Conservation (phyloP, 352 stramenopile genomes). For the Elongisporangium anandrum region DNA sequence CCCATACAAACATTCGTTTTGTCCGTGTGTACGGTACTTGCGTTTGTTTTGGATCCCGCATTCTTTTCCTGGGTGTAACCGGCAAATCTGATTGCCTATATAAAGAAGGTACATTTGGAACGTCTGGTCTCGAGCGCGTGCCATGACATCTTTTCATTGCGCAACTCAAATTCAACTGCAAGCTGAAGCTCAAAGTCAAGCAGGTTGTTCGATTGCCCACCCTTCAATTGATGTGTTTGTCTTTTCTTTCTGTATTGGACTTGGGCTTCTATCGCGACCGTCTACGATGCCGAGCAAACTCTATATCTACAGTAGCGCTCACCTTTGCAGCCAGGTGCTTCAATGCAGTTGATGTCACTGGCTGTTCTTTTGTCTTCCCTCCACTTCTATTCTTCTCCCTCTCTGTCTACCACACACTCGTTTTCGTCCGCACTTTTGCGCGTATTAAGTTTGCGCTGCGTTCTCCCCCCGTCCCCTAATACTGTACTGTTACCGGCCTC, state of each 20-base stretch:
- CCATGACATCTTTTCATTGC: not conserved
- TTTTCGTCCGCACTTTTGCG: not conserved
- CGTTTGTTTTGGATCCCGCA: not conserved
- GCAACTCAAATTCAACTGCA: not conserved
- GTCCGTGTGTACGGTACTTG: not conserved
- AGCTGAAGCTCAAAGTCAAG: not conserved
- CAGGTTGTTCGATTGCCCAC: not conserved
- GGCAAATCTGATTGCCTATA: not conserved
- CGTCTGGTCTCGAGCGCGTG: not conserved
- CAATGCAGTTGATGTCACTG: not conserved
- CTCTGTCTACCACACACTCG: too few species aligned
- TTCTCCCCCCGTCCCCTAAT: constrained; percentile 1
- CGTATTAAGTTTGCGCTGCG: not conserved
- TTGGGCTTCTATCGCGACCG: not conserved
- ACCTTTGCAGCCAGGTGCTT: too few species aligned
- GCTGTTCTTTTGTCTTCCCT: not conserved
- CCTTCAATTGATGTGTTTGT: not conserved
- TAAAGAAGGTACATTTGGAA: constrained; percentile 1
- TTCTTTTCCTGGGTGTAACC: not conserved
- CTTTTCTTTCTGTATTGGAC: not conserved
- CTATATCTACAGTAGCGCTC: not conserved
- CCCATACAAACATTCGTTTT: not conserved
- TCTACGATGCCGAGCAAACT: not conserved
- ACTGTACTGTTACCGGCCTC: not conserved
- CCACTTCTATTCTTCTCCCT: not conserved